Evolutionary conservation across 1,284 basidiomycete genomes (phyloP), one percentile per base, ranked within the genome.

Genomic region (Papiliotrema flavescens): DNA sequence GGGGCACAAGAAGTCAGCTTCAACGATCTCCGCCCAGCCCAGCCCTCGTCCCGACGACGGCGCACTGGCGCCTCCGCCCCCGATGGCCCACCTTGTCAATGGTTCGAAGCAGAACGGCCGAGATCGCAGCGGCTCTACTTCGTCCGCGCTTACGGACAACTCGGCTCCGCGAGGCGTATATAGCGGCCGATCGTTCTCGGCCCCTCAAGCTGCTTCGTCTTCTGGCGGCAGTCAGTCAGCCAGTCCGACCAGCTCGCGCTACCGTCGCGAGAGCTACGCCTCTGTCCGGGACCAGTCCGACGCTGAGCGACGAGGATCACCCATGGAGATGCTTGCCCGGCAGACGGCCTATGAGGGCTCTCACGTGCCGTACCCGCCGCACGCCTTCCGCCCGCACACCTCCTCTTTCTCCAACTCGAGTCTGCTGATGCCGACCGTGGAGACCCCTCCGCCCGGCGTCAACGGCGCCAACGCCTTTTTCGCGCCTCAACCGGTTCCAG

Each of bases 31-130:
- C n/a, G n/a, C n/a, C n/a, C n/a, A n/a, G n/a, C n/a, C n/a, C n/a
- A n/a, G n/a, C n/a, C n/a, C n/a, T n/a, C n/a, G n/a, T n/a, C n/a
- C 19, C 48, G 71, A 80, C 17, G 62, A 55, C 42, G 63, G 57
- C 20, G 88, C 88, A 5, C 79, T 93, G 36, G 85, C 87, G 2
- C 90, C 90, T 1, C 90, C 90, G 4, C 90, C 90, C 3, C 86
- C 89, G 2, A 71, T 93, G 54, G 88, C 88, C 0, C 91, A 90
- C 76, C 81, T 93, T 37, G 87, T 91, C 2, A 82, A 84, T 41
- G 50, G 59, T 60, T 82, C 87, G 17, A 61, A 64, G 8, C 55
- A 63, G 19, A 62, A 64, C 51, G 61, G 51, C 55, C 69, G 65
- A 53, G 61, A 65, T 53, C 61, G 62, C 19, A 69, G 60, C 48